A percentile compares a stretch with the other conserved stretches of the same genome.
Conservation (phyloP, 495 filamentous ascomycete species). For the Aspergillus saccharolyticus region DNA sequence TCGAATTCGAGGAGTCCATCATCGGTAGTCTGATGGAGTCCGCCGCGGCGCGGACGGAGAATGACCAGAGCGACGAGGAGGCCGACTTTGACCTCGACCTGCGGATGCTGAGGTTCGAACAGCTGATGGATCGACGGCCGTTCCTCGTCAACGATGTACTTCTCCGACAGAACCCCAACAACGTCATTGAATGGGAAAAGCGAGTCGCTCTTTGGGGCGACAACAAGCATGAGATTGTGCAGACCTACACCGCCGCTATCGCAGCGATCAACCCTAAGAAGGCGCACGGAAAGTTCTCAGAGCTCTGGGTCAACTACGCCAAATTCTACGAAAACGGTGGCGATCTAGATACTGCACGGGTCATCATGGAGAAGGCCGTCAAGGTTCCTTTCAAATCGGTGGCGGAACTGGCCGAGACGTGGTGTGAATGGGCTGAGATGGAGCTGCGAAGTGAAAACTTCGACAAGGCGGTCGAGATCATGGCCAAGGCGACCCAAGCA, state of each 20-base stretch:
- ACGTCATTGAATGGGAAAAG: conserved; percentile 96
- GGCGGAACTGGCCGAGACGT: conserved; percentile 91
- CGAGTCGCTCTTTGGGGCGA: conserved; percentile 91
- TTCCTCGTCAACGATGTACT: conserved; percentile 97
- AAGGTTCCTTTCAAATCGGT: conserved; percentile 97
- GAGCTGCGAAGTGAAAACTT: conserved; percentile 94
- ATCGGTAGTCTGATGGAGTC: conserved; percentile 87
- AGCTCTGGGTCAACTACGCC: conserved; percentile 95
- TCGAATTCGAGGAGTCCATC: conserved; percentile 95
- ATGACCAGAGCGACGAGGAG: conserved; percentile 74
- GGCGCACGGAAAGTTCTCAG: conserved; percentile 88
- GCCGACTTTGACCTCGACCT: conserved; percentile 96
- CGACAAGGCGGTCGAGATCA: conserved; percentile 87
- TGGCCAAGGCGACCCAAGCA: conserved; percentile 94
- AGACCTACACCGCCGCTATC: conserved; percentile 94
- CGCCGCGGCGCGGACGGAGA: conserved; percentile 74
- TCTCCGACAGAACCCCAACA: conserved; percentile 92
- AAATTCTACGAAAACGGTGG: conserved; percentile 93
- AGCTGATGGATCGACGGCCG: conserved; percentile 93
- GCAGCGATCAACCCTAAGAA: conserved; percentile 90
- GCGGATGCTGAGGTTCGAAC: conserved; percentile 96
- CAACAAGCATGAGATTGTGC: conserved; percentile 83
- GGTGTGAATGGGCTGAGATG: conserved; percentile 99
- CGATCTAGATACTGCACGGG: conserved; percentile 75
- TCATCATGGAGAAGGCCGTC: conserved; percentile 96